Evolutionary conservation across 495 filamentous ascomycete species (phyloP).

Genomic region (Penicillium parvum): DNA sequence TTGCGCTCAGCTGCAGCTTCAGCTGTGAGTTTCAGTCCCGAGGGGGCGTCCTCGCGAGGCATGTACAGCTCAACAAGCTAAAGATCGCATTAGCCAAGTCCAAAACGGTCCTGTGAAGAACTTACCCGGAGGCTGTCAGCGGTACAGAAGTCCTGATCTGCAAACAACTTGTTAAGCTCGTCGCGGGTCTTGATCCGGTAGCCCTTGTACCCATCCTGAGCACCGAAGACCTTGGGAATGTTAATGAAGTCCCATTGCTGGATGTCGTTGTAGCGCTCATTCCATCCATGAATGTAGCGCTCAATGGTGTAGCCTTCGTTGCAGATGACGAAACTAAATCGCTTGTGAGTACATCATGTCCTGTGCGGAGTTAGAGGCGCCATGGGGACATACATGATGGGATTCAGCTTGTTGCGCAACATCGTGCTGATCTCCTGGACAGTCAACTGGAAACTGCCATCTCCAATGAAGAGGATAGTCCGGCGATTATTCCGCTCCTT

Average conservation of each 20-base stretch:
- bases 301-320: constrained; percentile 58
- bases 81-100: constrained; percentile 24
- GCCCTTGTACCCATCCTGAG: constrained; percentile 52
- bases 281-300: constrained; percentile 56
- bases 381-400: constrained; percentile 61
- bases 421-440: constrained; percentile 85
- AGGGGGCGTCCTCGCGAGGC: constrained; percentile 73
- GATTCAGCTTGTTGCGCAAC: constrained; percentile 68
- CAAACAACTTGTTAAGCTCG: constrained; percentile 65
- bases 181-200: constrained; percentile 68
- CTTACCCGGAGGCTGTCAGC: constrained; percentile 44
- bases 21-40: constrained; percentile 60
- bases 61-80: constrained; percentile 87
- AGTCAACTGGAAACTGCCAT: constrained; percentile 82
- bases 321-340: constrained; percentile 54
- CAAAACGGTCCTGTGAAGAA: neutral
- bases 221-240: constrained; percentile 66
- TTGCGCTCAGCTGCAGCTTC: constrained; percentile 65
- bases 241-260: constrained; percentile 66
- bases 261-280: constrained; percentile 77
- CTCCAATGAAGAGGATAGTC: constrained; percentile 81
- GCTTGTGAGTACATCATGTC: constrained; percentile 2
- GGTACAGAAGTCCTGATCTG: constrained; percentile 57
- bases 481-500: constrained; percentile 58
- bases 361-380: neutral